These are phyloP conservation scores for Podila minutissima DNA, from an alignment of 192 early-diverging fungal genomes.

Conservation along the genomic window DNA sequence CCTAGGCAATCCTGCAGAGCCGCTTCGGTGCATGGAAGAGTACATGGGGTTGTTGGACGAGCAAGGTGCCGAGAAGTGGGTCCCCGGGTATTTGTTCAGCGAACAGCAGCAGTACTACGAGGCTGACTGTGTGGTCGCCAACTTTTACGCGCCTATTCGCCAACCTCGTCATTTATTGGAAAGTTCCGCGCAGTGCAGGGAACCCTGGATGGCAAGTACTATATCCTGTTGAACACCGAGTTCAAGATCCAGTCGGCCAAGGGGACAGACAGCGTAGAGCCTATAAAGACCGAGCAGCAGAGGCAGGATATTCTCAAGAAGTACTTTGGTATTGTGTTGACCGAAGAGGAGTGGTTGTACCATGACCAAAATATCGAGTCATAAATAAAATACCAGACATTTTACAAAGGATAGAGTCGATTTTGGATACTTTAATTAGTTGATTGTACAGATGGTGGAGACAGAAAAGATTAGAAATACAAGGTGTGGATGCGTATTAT, in stretches of 20 bases:
- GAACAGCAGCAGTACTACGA: conserved; percentile 24
- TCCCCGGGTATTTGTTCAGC: conserved; percentile 14
- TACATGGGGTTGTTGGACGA: not conserved
- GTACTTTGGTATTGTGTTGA: conserved; percentile 25
- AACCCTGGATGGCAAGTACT: conserved; percentile 14
- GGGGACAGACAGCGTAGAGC: conserved; percentile 3
- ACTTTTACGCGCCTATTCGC: conserved; percentile 17
- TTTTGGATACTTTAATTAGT: not conserved
- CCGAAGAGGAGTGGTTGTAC: conserved; percentile 20
- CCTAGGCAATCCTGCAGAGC: conserved; percentile 6
- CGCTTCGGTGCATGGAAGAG: conserved; percentile 18
- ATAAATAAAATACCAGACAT: not conserved
- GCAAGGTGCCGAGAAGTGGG: conserved; percentile 8
- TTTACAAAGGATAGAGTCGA: no score
- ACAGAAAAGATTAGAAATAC: not conserved
- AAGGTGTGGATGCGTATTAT: not conserved
- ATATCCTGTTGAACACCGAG: not conserved
- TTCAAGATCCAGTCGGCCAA: conserved; percentile 9
- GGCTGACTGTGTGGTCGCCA: conserved; percentile 7
- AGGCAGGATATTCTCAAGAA: conserved; percentile 13
- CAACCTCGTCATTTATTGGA: conserved; percentile 5
- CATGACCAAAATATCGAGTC: conserved; percentile 9
- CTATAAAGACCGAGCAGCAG: conserved; percentile 19
- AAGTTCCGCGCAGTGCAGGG: conserved; percentile 15
- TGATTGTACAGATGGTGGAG: not conserved